phyloP scores from a whole-genome alignment of 305 asterid species.

The Lippia alba region DNA sequence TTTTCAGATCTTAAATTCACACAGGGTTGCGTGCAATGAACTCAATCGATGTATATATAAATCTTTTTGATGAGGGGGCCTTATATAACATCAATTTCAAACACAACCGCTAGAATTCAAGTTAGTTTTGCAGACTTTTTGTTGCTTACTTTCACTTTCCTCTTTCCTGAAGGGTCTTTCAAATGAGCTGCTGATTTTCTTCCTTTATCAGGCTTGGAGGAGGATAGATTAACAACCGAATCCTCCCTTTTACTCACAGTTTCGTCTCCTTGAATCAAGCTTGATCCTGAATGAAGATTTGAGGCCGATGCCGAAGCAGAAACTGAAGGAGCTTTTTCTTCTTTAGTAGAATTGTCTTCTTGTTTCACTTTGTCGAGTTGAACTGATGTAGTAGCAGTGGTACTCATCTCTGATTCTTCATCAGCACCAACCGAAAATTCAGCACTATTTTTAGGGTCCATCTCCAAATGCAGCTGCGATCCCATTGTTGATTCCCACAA shows the following conservation, averaged over 20 bases:
- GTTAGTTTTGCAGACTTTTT: not conserved
- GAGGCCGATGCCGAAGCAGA: slow-evolving; percentile 48
- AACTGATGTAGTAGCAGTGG: slow-evolving; percentile 33
- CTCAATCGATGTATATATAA: not conserved
- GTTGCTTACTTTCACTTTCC: slow-evolving; percentile 65
- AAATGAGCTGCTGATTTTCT: slow-evolving; percentile 55
- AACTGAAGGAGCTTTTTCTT: slow-evolving; percentile 41
- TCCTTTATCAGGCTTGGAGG: slow-evolving; percentile 47
- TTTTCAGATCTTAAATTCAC: slow-evolving; percentile 26
- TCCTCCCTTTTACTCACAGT: slow-evolving; percentile 45
- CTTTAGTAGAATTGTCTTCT: slow-evolving; percentile 39
- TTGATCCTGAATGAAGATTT: slow-evolving; percentile 50
- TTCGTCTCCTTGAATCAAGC: slow-evolving; percentile 57
- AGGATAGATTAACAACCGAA: slow-evolving; percentile 37
- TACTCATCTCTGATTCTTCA: slow-evolving; percentile 53
- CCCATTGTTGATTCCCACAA: slow-evolving; percentile 50
- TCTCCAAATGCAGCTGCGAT: slow-evolving; percentile 71
- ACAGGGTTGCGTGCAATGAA: not conserved
- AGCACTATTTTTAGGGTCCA: slow-evolving; percentile 62
- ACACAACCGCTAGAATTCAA: slow-evolving; percentile 23
- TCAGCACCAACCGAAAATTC: slow-evolving; percentile 57
- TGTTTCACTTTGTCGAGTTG: slow-evolving; percentile 40
- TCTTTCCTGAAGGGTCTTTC: slow-evolving; percentile 56
- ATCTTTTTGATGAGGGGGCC: not conserved
- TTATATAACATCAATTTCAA: not conserved